These are phyloP conservation scores for Takashimella tepidaria DNA, from an alignment of 1,284 basidiomycete species.

Conservation along the genomic window DNA sequence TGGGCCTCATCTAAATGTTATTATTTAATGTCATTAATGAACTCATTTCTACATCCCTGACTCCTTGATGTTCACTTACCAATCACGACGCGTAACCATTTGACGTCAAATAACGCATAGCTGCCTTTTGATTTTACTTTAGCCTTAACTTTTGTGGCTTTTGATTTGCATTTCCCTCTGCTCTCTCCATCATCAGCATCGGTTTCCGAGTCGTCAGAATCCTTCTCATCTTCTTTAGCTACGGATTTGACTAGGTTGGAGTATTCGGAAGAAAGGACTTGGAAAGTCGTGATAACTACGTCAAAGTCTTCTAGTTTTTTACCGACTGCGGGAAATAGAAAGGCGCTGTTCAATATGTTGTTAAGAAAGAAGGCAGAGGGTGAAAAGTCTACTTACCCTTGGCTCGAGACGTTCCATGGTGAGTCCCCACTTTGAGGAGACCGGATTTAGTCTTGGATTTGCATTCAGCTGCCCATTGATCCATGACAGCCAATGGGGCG, in stretches of 20 bases:
- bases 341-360: constrained; percentile 3
- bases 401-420: constrained; percentile 71
- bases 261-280: constrained; percentile 65
- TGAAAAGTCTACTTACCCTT: constrained; percentile 56
- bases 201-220: constrained; percentile 47
- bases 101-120: constrained; percentile 68
- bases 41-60: background rate
- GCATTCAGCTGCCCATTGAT: constrained; percentile 87
- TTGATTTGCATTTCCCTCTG: too few relatives aligned
- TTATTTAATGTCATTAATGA: background rate
- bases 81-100: constrained; percentile 81
- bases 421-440: constrained; percentile 65
- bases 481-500: constrained; percentile 76
- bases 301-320: constrained; percentile 59
- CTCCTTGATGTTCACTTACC: constrained; percentile 51
- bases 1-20: constrained; percentile 77
- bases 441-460: constrained; percentile 63
- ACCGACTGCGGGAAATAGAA: constrained; percentile 52
- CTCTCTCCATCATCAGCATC: too few relatives aligned
- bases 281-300: constrained; percentile 77
- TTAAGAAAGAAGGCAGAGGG: background rate
- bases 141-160: constrained; percentile 37
- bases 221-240: constrained; percentile 48
- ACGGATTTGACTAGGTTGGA: constrained; percentile 16
- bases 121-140: constrained; percentile 51